Conservation (phyloP, 495 filamentous ascomycete genomes). For the Lasiosphaeria miniovina region DNA sequence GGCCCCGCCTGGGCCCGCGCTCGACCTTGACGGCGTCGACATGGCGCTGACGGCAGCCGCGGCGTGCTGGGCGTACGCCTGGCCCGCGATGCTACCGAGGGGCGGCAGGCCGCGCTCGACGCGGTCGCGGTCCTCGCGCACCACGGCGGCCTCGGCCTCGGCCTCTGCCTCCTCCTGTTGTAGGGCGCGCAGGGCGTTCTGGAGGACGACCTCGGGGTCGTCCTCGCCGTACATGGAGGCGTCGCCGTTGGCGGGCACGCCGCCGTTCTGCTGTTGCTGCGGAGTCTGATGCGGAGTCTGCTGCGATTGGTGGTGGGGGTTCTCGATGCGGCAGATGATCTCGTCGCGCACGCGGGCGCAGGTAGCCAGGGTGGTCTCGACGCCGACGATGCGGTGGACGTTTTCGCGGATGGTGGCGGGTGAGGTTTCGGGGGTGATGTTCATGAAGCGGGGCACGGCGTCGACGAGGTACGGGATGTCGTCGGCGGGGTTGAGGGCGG, state of each 20-base stretch:
- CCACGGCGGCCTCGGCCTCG: slow-evolving; percentile 43
- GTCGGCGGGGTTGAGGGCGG: slow-evolving; percentile 39
- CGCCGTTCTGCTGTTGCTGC: neutral
- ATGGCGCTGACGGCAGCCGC: slow-evolving; percentile 28
- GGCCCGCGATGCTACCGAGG: slow-evolving; percentile 28
- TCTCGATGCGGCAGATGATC: slow-evolving; percentile 42
- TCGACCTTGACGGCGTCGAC: slow-evolving; percentile 19
- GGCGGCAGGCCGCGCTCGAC: slow-evolving; percentile 42
- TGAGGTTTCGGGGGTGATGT: slow-evolving; percentile 42
- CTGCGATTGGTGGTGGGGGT: slow-evolving; percentile 26
- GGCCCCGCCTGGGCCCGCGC: slow-evolving; percentile 12
- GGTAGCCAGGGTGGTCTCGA: slow-evolving; percentile 43
- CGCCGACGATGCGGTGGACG: slow-evolving; percentile 44
- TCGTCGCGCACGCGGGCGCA: slow-evolving; percentile 51
- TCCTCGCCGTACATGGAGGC: slow-evolving; percentile 33
- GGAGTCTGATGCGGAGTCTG: slow-evolving; percentile 12
- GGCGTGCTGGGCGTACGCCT: slow-evolving; percentile 33
- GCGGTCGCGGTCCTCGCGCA: slow-evolving; percentile 43
- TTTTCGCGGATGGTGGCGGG: slow-evolving; percentile 47
- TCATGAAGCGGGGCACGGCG: slow-evolving; percentile 47
- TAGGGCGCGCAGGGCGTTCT: slow-evolving; percentile 46
- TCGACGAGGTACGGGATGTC: slow-evolving; percentile 50
- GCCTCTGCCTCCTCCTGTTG: slow-evolving; percentile 51
- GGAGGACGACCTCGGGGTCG: slow-evolving; percentile 49
- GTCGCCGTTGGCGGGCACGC: slow-evolving; percentile 18